Percentiles rank a stretch among this genome's conserved stretches.
Evolutionary conservation across 441 rosid species (phyloP).

Genomic region (Croton laevigatus): DNA sequence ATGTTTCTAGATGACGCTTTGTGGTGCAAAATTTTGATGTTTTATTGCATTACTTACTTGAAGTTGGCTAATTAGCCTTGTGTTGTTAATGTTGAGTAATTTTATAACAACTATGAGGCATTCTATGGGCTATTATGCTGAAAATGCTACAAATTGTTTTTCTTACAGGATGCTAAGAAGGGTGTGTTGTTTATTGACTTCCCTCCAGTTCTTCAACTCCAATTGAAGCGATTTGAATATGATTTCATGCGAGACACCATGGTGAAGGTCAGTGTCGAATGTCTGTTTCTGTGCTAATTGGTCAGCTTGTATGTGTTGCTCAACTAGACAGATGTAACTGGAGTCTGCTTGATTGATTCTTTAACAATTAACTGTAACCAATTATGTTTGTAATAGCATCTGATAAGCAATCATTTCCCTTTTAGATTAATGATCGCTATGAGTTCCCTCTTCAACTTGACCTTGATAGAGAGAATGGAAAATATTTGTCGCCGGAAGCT

Average conservation of each 20-base stretch:
- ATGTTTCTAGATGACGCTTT: not conserved
- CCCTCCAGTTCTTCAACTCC: constrained; percentile 97
- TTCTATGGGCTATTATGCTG: not conserved
- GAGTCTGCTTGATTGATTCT: not conserved
- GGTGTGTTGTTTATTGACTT: constrained; percentile 91
- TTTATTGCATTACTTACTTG: not conserved
- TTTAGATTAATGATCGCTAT: constrained; percentile 85
- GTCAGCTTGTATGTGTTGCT: not conserved
- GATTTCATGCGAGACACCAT: constrained; percentile 86
- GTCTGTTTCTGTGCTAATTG: constrained; percentile 13
- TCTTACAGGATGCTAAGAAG: constrained; percentile 87
- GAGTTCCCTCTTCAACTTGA: constrained; percentile 95
- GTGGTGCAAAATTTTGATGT: not conserved
- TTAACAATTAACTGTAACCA: not conserved
- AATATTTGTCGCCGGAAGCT: constrained; percentile 84
- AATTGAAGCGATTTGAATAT: constrained; percentile 91
- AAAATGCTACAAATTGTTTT: constrained; percentile 10
- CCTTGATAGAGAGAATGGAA: constrained; percentile 79
- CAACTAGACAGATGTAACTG: not conserved
- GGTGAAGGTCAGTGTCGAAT: constrained; percentile 75
- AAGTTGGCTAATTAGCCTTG: not conserved
- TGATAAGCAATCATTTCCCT: constrained; percentile 18
- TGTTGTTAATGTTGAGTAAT: not conserved
- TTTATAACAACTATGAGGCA: not conserved
- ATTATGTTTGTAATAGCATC: not conserved